phyloP scores from a whole-genome alignment of 257 asterid species.

The Anisodus acutangulus region DNA sequence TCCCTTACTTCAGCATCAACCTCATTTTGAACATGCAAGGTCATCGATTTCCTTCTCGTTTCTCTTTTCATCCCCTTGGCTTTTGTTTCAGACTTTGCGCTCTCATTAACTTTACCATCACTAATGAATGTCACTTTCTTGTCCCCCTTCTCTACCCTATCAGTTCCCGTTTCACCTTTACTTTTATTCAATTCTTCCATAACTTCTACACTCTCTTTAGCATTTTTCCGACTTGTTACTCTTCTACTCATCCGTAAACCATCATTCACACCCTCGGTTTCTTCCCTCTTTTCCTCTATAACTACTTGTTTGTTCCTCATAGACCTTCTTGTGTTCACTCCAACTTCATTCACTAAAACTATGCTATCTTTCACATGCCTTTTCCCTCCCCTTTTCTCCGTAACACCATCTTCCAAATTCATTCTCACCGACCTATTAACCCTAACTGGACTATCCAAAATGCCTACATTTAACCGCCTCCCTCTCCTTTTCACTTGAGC shows the following conservation, averaged over 20 bases:
- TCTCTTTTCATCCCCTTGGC: conserved; percentile 19
- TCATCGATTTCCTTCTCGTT: conserved; percentile 41
- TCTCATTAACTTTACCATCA: conserved; percentile 36
- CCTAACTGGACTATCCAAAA: conserved; percentile 35
- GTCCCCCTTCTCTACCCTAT: conserved; percentile 31
- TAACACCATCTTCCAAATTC: conserved; percentile 29
- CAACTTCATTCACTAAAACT: conserved; percentile 8
- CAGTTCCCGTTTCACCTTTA: conserved; percentile 28
- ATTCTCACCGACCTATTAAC: conserved; percentile 35
- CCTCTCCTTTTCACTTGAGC: conserved; percentile 16
- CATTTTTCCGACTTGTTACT: conserved; percentile 5
- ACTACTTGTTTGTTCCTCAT: conserved; percentile 29
- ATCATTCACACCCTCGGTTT: background rate
- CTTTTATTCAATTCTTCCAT: background rate
- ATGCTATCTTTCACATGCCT: conserved; percentile 4
- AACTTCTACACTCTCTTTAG: background rate
- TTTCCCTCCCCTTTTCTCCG: conserved; percentile 37
- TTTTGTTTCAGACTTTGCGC: conserved; percentile 30
- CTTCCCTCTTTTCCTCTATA: background rate
- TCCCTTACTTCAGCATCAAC: conserved; percentile 30
- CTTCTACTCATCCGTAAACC: conserved; percentile 17
- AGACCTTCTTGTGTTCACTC: conserved; percentile 19
- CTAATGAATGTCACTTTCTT: conserved; percentile 44
- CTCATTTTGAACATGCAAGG: conserved; percentile 33
- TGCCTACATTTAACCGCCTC: conserved; percentile 21